phyloP scores from a whole-genome alignment of 768 basidiomycete genomes.

The Leucosporidium creatinivorum region DNA sequence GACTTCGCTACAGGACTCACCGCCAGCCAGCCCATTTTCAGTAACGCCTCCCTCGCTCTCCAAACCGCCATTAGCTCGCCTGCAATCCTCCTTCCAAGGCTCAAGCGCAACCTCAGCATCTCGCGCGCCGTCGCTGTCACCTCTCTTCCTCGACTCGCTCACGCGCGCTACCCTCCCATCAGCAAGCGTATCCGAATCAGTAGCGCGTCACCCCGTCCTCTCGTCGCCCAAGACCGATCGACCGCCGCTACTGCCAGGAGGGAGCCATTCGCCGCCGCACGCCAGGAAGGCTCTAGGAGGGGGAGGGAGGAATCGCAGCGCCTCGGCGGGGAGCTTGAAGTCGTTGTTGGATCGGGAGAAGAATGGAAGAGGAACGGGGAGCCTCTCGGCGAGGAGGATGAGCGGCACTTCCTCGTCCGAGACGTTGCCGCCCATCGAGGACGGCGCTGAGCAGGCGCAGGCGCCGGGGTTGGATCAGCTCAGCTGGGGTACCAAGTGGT shows the following conservation, averaged over 20 bases:
- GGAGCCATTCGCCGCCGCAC: constrained; percentile 3
- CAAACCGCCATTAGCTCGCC: too few relatives aligned
- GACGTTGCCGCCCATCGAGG: background rate
- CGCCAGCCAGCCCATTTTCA: too few relatives aligned
- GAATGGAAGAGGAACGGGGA: background rate
- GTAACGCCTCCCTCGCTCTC: too few relatives aligned
- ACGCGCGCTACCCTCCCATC: background rate
- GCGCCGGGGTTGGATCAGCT: background rate
- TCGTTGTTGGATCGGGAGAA: constrained; percentile 38
- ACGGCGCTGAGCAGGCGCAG: background rate
- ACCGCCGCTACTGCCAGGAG: background rate
- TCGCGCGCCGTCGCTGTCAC: background rate
- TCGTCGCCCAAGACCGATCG: background rate
- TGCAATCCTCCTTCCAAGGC: too few relatives aligned
- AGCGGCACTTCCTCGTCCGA: background rate
- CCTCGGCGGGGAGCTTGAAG: too few relatives aligned
- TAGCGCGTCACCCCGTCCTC: background rate
- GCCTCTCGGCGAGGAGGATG: background rate
- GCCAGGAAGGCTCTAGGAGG: constrained; percentile 48
- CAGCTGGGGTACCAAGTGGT: constrained; percentile 26
- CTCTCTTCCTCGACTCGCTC: background rate
- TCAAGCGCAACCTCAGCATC: too few relatives aligned
- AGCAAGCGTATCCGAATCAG: background rate
- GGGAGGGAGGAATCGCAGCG: constrained; percentile 41
- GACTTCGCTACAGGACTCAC: too few relatives aligned